These are phyloP conservation scores for Apiospora arundinis DNA, from an alignment of 2,329 filamentous ascomycete genomes.

Conservation along the genomic window DNA sequence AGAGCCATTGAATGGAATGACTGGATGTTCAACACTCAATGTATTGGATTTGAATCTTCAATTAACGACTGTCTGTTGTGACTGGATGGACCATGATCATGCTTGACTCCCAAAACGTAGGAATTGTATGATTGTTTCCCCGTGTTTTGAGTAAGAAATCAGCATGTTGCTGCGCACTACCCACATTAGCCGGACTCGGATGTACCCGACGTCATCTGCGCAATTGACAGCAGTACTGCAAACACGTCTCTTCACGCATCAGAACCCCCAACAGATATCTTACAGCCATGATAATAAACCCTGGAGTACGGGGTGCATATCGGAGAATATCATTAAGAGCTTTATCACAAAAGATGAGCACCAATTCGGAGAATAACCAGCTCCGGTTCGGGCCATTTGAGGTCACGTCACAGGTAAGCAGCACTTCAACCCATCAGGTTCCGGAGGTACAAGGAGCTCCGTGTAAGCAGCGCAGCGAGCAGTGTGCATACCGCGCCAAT, in stretches of 20 bases:
- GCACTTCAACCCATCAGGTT: not conserved
- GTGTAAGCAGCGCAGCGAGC: not conserved
- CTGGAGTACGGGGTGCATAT: not conserved
- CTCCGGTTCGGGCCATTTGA: conserved; percentile 78
- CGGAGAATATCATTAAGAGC: not conserved
- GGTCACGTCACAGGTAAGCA: conserved; percentile 73
- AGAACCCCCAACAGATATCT: not conserved
- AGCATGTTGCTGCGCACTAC: not conserved
- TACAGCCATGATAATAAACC: conserved; percentile 21
- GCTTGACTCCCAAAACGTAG: not conserved
- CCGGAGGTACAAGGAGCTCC: not conserved
- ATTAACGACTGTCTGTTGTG: not conserved
- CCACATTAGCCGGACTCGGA: conserved; percentile 5
- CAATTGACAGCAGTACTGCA: not conserved
- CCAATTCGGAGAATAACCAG: conserved; percentile 27
- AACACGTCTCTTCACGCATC: not conserved
- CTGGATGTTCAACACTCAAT: not conserved
- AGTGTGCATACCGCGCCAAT: not conserved
- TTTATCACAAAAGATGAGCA: conserved; percentile 27
- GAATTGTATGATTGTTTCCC: not conserved
- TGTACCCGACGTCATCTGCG: not conserved
- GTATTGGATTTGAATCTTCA: not conserved
- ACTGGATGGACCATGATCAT: too few species aligned
- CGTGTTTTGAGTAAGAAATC: not conserved
- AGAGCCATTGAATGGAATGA: not conserved